Percentiles rank a stretch among this genome's conserved stretches.
phyloP scores from a whole-genome alignment of 768 basidiomycete species.

The Punctularia strigosozonata region DNA sequence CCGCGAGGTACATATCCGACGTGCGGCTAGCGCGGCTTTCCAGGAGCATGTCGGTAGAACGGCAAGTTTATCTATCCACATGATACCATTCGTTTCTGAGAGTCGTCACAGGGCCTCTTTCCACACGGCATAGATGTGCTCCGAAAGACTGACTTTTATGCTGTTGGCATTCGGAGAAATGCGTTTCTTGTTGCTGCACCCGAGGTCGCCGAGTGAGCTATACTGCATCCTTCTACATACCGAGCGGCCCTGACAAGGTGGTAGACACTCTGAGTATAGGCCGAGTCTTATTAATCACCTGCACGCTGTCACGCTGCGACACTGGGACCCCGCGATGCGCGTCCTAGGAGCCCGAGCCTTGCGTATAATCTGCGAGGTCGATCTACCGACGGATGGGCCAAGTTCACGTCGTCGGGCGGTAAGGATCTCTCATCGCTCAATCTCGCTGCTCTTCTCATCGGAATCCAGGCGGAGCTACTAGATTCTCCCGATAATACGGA shows the following conservation, averaged over 20 bases:
- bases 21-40: conserved; percentile 95
- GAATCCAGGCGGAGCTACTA: conserved; percentile 39
- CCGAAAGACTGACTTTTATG: conserved; percentile 88
- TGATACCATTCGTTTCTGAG: conserved; percentile 4
- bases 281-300: conserved; percentile 59
- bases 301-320: conserved; percentile 60
- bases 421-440: conserved; percentile 12
- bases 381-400: conserved; percentile 43
- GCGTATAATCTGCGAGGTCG: conserved; percentile 49
- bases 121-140: conserved; percentile 92
- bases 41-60: conserved; percentile 94
- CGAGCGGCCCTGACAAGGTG: conserved; percentile 3
- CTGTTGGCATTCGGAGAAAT: conserved; percentile 75
- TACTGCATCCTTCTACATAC: conserved; percentile 5
- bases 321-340: conserved; percentile 84
- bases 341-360: conserved; percentile 68
- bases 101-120: conserved; percentile 58
- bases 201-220: conserved; percentile 70
- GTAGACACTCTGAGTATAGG: conserved; percentile 73
- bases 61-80: conserved; percentile 33
- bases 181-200: conserved; percentile 81
- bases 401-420: conserved; percentile 41
- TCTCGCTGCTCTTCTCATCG: neutral
- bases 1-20: conserved; percentile 86
- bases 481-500: conserved; percentile 55